Evolutionary conservation across 2,329 filamentous ascomycete genomes (phyloP).

Genomic region (Aurifilum marmelostoma): DNA sequence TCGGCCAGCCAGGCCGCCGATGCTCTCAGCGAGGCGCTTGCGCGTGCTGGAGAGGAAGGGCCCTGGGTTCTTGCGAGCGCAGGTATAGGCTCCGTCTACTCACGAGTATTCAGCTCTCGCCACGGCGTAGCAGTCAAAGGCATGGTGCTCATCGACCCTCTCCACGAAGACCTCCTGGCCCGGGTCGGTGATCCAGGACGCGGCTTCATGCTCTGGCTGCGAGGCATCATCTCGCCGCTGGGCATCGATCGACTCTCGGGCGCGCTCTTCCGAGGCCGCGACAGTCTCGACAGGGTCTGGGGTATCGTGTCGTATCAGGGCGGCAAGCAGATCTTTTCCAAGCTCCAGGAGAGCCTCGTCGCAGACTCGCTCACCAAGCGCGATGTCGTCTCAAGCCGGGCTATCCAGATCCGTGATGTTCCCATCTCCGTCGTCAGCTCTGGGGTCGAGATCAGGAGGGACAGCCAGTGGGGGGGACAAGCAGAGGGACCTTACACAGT

Average conservation of each 20-base stretch:
- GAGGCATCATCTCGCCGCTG: slow-evolving; percentile 83
- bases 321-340: slow-evolving; percentile 84
- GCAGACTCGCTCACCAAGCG: slow-evolving; percentile 82
- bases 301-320: slow-evolving; percentile 77
- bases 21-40: slow-evolving; percentile 83
- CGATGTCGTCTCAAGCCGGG: slow-evolving; percentile 76
- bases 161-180: slow-evolving; percentile 84
- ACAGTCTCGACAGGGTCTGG: slow-evolving; percentile 81
- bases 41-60: slow-evolving; percentile 76
- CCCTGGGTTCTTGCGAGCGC: slow-evolving; percentile 89
- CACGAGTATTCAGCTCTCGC: slow-evolving; percentile 85
- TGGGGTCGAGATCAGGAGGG: slow-evolving; percentile 68
- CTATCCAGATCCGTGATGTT: slow-evolving; percentile 76
- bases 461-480: slow-evolving; percentile 78
- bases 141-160: slow-evolving; percentile 81
- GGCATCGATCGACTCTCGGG: slow-evolving; percentile 80
- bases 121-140: slow-evolving; percentile 76
- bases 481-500: slow-evolving; percentile 79
- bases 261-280: slow-evolving; percentile 80
- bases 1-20: slow-evolving; percentile 93
- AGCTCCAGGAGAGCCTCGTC: slow-evolving; percentile 90
- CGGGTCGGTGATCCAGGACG: slow-evolving; percentile 67
- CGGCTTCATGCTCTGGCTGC: slow-evolving; percentile 85
- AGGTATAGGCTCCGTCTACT: slow-evolving; percentile 86
- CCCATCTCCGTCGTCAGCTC: slow-evolving; percentile 83